Conservation (phyloP, 768 basidiomycete genomes). For the Boletus coccyginus region DNA sequence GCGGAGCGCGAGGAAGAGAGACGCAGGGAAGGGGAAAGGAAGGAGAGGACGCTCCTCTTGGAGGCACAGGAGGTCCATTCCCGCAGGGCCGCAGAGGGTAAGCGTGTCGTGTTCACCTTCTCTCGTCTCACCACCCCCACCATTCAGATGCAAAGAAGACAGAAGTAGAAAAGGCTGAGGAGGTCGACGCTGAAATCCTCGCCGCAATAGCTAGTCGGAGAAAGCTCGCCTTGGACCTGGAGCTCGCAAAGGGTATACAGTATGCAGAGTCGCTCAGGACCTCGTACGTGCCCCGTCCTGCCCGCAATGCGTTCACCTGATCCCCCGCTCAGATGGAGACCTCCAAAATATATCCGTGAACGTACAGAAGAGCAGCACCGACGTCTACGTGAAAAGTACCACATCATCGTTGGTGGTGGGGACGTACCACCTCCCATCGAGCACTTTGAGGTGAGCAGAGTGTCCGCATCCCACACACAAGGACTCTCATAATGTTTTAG, state of each 20-base stretch:
- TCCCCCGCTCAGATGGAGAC: constrained; percentile 66
- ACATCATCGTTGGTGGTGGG: constrained; percentile 94
- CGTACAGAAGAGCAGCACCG: constrained; percentile 66
- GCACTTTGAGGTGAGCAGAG: constrained; percentile 63
- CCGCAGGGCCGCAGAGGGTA: constrained; percentile 79
- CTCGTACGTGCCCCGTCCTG: constrained; percentile 49
- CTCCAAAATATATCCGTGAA: constrained; percentile 80
- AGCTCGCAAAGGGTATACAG: constrained; percentile 88
- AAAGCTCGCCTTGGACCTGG: constrained; percentile 89
- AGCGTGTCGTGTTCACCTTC: constrained; percentile 9
- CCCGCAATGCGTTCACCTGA: background rate
- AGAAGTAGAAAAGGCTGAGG: constrained; percentile 79
- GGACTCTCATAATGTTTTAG: constrained; percentile 37
- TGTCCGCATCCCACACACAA: background rate
- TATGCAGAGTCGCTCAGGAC: constrained; percentile 86
- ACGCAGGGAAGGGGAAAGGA: constrained; percentile 68
- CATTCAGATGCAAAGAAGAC: constrained; percentile 80
- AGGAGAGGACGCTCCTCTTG: constrained; percentile 82
- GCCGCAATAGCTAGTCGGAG: constrained; percentile 88
- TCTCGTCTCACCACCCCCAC: constrained; percentile 15
- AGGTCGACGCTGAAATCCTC: constrained; percentile 87
- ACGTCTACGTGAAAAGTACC: constrained; percentile 81
- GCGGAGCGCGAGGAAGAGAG: constrained; percentile 78
- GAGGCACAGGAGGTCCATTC: constrained; percentile 96
- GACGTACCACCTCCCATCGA: constrained; percentile 92